Base-by-base conservation (phyloP, 805 yeast species). In the Metschnikowia anglica region DNA sequence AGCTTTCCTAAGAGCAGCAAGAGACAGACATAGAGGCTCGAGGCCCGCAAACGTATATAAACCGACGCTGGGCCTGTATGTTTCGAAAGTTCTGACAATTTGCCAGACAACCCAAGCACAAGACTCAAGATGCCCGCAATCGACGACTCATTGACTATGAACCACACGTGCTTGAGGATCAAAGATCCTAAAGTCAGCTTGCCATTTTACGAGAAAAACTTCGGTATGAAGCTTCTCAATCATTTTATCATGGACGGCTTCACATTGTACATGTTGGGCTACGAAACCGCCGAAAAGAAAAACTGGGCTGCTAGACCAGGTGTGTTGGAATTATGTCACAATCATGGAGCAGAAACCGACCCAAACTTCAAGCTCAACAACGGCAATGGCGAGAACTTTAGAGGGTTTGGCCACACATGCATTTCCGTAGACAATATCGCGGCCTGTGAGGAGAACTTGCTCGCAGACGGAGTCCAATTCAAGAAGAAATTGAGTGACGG, bases 331-430 rank as follows among this genome's bases (percentile, higher is more conserved):
- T 74, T 91, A 56, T 79, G 89, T 50, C 95, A 88, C 66, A 77
- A 83, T 57, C 81, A 85, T 67, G 93, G 91, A 9, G 72, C 82
- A 35, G 86, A 85, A 64, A 63, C 62, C 44, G 82, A 80, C 51
- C 65, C 71, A 2, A 61, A 66, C 7, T 88, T 72, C 66, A 72
- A 65, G 46, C 63, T 84, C 37, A 84, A 79, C 67, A 85, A 83
- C 59, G 99, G 99, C 46, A 91, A 93, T 61, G 80, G 74, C 7
- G 88, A 83, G 40, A 91, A 95, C 29, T 72, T 80, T 62, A 77
- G 91, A 52, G 98, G 99, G 0, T 91, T 90, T 59, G 99, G 99
- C 17, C 99, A 91, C 66, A 81, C 89, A 46, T 88, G 97, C 65
- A 68, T 91, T 52, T 75, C 96, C 1, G 96, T 90, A 12, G 87